phyloP scores from a whole-genome alignment of 2,329 filamentous ascomycete species.

The Monilinia fructicola region DNA sequence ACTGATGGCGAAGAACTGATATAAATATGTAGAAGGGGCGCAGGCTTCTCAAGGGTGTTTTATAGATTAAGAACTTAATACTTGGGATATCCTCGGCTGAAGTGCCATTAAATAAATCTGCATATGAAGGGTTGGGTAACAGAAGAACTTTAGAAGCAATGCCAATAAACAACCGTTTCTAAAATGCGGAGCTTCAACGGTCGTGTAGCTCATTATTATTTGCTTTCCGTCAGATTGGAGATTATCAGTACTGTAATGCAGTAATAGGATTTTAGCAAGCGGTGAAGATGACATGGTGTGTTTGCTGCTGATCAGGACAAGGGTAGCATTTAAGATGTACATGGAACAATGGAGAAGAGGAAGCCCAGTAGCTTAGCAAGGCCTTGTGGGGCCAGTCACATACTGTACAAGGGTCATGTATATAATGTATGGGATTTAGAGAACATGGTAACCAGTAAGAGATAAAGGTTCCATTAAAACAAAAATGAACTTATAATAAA shows the following conservation, averaged over 20 bases:
- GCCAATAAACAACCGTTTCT: constrained; percentile 16
- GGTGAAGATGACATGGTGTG: constrained; percentile 22
- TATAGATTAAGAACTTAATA: constrained; percentile 2
- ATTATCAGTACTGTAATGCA: constrained; percentile 22
- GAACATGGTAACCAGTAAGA: constrained; percentile 21
- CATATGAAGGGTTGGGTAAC: constrained; percentile 10
- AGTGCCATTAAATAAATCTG: constrained; percentile 4
- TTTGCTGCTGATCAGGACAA: constrained; percentile 19
- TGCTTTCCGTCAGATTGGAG: constrained; percentile 16
- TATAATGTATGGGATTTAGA: constrained; percentile 10
- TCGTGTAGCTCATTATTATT: constrained; percentile 18
- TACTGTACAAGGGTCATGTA: constrained; percentile 10
- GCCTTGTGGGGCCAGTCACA: constrained; percentile 14
- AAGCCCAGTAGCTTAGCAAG: constrained; percentile 14
- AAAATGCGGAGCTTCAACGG: constrained; percentile 24
- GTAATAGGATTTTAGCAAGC: constrained; percentile 19
- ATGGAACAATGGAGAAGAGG: constrained; percentile 15
- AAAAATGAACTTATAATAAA: constrained; percentile 1
- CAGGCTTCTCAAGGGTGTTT: neutral
- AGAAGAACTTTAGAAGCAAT: constrained; percentile 11
- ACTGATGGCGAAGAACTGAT: constrained; percentile 17
- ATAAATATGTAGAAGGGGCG: constrained; percentile 17
- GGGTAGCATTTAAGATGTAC: constrained; percentile 4
- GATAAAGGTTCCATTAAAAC: constrained; percentile 13
- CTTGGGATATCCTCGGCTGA: constrained; percentile 4